These are phyloP conservation scores for Phytophthora idaei DNA, from an alignment of 352 stramenopile genomes.

Conservation along the genomic window DNA sequence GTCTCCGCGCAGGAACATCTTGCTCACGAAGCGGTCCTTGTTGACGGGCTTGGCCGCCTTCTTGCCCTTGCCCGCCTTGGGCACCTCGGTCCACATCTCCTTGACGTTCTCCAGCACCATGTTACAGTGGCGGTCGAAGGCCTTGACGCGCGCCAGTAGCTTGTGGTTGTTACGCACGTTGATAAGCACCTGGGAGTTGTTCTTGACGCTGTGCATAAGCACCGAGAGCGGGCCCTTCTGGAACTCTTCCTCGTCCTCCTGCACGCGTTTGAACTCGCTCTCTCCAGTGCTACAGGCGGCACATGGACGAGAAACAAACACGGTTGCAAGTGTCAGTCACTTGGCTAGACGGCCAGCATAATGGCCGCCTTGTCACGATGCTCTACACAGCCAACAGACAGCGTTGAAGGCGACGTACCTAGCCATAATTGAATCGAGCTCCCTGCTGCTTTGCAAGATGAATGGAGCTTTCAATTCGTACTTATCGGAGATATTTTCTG, in stretches of 20 bases:
- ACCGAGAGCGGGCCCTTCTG: constrained; percentile 97
- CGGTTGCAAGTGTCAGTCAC: constrained; percentile 12
- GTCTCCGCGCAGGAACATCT: constrained; percentile 99
- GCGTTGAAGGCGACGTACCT: constrained; percentile 24
- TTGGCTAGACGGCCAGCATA: background rate
- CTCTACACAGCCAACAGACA: background rate
- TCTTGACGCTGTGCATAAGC: constrained; percentile 98
- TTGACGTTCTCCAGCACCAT: constrained; percentile 99
- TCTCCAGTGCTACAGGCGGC: constrained; percentile 29
- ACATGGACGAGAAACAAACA: constrained; percentile 7
- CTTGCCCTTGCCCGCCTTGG: constrained; percentile 97
- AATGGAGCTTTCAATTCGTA: constrained; percentile 35
- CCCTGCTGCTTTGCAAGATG: constrained; percentile 18
- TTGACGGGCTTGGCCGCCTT: constrained; percentile 97
- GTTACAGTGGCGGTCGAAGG: constrained; percentile 99
- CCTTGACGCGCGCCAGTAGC: constrained; percentile 98
- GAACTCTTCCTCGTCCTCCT: constrained; percentile 94
- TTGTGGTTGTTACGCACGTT: constrained; percentile 99
- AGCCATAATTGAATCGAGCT: constrained; percentile 19
- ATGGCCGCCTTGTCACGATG: background rate
- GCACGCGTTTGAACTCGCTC: constrained; percentile 83
- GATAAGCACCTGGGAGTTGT: constrained; percentile 98
- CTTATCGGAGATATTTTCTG: constrained; percentile 5
- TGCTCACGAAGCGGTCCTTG: constrained; percentile 98
- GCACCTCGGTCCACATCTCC: constrained; percentile 99